phyloP scores from a whole-genome alignment of 352 stramenopile species.

The Globisporangium solare region DNA sequence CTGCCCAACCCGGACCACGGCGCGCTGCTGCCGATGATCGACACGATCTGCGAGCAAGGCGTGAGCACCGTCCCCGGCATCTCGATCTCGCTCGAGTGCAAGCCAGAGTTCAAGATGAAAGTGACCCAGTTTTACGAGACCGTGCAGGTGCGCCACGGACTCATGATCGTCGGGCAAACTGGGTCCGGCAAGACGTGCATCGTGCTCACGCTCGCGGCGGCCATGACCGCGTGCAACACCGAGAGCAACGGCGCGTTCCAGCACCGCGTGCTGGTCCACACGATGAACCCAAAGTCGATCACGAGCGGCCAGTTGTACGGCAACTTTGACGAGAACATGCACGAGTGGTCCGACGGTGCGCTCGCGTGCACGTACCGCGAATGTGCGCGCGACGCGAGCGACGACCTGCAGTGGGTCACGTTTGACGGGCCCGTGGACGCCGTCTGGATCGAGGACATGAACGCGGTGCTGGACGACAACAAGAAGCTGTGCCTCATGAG shows the following conservation, averaged over 20 bases:
- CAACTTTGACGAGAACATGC: slow-evolving; percentile 91
- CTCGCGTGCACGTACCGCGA: slow-evolving; percentile 93
- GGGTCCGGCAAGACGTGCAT: slow-evolving; percentile 94
- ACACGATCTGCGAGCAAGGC: slow-evolving; percentile 68
- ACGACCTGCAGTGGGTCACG: slow-evolving; percentile 91
- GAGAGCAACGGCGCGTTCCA: slow-evolving; percentile 56
- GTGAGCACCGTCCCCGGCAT: slow-evolving; percentile 60
- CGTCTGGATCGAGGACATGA: slow-evolving; percentile 96
- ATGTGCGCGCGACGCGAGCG: slow-evolving; percentile 79
- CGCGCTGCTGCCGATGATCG: slow-evolving; percentile 72
- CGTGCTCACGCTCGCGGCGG: slow-evolving; percentile 73
- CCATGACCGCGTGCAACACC: slow-evolving; percentile 66
- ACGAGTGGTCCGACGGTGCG: slow-evolving; percentile 95
- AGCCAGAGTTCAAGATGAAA: slow-evolving; percentile 83
- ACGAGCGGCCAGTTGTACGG: slow-evolving; percentile 93
- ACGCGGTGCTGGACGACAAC: slow-evolving; percentile 92
- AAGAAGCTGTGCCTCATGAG: slow-evolving; percentile 94
- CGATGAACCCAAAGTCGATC: slow-evolving; percentile 95
- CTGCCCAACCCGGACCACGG: slow-evolving; percentile 86
- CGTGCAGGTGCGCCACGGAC: slow-evolving; percentile 90
- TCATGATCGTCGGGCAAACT: slow-evolving; percentile 95
- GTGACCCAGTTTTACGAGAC: slow-evolving; percentile 96
- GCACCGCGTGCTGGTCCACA: slow-evolving; percentile 71
- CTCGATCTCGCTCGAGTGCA: slow-evolving; percentile 62
- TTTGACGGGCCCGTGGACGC: slow-evolving; percentile 93